phyloP scores from a whole-genome alignment of 2,329 filamentous ascomycete species.

The Xylaria sp. region DNA sequence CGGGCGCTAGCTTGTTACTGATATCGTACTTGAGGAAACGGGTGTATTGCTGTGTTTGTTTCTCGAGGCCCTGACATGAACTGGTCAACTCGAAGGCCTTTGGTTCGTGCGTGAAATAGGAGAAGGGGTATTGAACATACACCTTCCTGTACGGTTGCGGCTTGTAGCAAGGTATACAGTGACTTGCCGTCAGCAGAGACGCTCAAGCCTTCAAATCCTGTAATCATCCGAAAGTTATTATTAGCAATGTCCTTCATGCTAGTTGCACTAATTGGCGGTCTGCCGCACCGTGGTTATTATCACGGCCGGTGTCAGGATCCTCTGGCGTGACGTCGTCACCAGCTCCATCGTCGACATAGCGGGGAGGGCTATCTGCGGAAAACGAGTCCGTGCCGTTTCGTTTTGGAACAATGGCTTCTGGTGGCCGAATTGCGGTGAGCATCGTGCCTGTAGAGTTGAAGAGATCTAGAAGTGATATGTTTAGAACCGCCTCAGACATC shows the following conservation, averaged over 20 bases:
- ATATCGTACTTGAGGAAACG: constrained; percentile 75
- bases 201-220: constrained; percentile 74
- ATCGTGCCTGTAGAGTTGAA: constrained; percentile 70
- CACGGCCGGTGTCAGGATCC: constrained; percentile 69
- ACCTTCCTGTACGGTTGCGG: constrained; percentile 71
- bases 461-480: constrained; percentile 39
- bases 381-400: constrained; percentile 72
- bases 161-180: constrained; percentile 74
- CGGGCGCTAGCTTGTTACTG: constrained; percentile 54
- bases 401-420: constrained; percentile 71
- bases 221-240: neutral
- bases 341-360: constrained; percentile 62
- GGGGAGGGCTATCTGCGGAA: constrained; percentile 71
- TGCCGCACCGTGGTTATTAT: constrained; percentile 72
- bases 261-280: neutral
- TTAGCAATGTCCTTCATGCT: neutral
- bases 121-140: constrained; percentile 47
- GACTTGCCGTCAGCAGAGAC: constrained; percentile 70
- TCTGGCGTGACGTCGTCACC: constrained; percentile 59
- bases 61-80: constrained; percentile 47
- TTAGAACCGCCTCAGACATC: constrained; percentile 13
- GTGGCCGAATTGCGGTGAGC: constrained; percentile 71
- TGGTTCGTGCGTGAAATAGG: neutral
- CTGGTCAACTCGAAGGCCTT: constrained; percentile 12
- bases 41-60: constrained; percentile 65